These are phyloP conservation scores for Stagonosporopsis chrysanthemi DNA, from an alignment of 2,329 filamentous ascomycete genomes.

Conservation along the genomic window DNA sequence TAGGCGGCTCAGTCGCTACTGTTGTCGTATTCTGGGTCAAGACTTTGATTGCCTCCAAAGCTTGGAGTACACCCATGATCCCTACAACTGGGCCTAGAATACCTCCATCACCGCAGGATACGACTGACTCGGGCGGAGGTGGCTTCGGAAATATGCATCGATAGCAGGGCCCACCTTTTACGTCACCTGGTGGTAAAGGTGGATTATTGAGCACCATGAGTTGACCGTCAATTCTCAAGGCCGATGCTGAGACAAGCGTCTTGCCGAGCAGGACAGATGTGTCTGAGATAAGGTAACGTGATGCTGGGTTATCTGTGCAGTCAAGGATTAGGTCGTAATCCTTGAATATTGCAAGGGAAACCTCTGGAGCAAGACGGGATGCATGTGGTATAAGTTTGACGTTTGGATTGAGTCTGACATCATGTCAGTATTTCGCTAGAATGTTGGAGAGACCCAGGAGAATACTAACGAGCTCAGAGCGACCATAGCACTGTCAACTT, in stretches of 20 bases:
- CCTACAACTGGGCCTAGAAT: slow-evolving; percentile 93
- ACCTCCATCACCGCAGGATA: slow-evolving; percentile 90
- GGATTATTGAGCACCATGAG: slow-evolving; percentile 88
- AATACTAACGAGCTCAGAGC: slow-evolving; percentile 54
- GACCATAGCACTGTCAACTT: slow-evolving; percentile 74
- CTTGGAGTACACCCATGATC: slow-evolving; percentile 90
- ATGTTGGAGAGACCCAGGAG: too few species aligned
- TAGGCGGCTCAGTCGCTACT: slow-evolving; percentile 43
- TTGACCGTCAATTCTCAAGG: slow-evolving; percentile 87
- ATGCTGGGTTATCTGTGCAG: slow-evolving; percentile 92
- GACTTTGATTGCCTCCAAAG: slow-evolving; percentile 87
- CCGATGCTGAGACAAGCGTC: slow-evolving; percentile 86
- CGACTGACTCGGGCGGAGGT: slow-evolving; percentile 80
- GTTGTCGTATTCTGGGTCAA: slow-evolving; percentile 57
- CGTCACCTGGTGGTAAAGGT: slow-evolving; percentile 65
- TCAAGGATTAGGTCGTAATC: slow-evolving; percentile 87
- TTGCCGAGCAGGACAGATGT: slow-evolving; percentile 81
- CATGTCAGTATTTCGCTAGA: slow-evolving; percentile 16
- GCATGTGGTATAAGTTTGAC: slow-evolving; percentile 69
- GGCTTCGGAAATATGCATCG: slow-evolving; percentile 90
- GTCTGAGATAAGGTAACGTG: slow-evolving; percentile 92
- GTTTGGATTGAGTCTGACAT: slow-evolving; percentile 72
- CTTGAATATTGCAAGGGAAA: slow-evolving; percentile 70
- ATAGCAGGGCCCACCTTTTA: slow-evolving; percentile 82
- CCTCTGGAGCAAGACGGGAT: slow-evolving; percentile 71